A percentile compares a stretch with the other conserved stretches of the same genome.
These are phyloP conservation scores for Ambrosiella beaveri DNA, from an alignment of 2,329 filamentous ascomycete species.

Conservation along the genomic window DNA sequence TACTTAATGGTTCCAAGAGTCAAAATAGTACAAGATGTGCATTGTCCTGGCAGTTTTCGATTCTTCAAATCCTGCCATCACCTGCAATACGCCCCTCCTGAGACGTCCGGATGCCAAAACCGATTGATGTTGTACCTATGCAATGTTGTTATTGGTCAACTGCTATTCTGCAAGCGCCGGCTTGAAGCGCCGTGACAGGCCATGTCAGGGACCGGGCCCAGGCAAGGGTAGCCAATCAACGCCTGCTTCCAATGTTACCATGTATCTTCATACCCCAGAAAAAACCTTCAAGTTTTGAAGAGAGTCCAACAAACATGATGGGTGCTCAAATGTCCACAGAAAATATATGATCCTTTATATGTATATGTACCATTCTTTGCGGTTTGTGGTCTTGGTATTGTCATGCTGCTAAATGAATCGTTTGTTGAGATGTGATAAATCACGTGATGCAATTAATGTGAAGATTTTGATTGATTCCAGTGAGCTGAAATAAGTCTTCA, in stretches of 20 bases:
- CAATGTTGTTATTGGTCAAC: conserved; percentile 5
- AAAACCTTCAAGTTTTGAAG: conserved; percentile 5
- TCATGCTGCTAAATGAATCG: no score
- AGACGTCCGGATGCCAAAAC: not conserved
- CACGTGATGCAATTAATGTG: no score
- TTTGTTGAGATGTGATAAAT: no score
- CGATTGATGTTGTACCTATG: not conserved
- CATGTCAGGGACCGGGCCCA: conserved; percentile 6
- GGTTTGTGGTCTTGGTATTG: no score
- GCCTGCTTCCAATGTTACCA: not conserved
- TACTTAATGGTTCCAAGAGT: not conserved
- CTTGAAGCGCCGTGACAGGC: conserved; percentile 8
- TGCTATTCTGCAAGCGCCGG: conserved; percentile 9
- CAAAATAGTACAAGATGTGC: not conserved
- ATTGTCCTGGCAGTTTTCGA: not conserved
- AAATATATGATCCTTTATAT: no score
- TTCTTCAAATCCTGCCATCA: not conserved
- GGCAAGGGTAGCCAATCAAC: conserved; percentile 6
- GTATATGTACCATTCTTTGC: no score
- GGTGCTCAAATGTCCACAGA: no score
- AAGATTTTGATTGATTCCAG: no score
- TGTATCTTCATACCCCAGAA: not conserved
- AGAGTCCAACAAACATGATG: not conserved
- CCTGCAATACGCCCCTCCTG: not conserved
- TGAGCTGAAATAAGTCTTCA: no score